Base-by-base conservation (phyloP, 371 early-diverging fungal species). In the Furculomyces boomerangus region DNA sequence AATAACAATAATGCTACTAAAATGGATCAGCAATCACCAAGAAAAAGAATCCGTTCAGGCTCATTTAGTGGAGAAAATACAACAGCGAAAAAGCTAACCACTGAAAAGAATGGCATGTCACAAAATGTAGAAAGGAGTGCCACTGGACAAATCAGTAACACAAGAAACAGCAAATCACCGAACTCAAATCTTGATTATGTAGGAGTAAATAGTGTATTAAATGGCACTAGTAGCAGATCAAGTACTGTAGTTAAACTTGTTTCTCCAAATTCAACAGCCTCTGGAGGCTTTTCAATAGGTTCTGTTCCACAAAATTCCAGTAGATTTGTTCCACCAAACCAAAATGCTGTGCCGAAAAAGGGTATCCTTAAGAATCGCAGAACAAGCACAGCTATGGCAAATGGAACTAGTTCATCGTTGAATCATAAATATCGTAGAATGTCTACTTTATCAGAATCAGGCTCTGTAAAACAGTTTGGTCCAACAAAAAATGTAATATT, bases 321-420 rank as follows among this genome's bases (percentile, higher is more conserved):
- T 10, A 54, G 20, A 26, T 40, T 47, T 27, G 30, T 47, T 20
- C 37, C 55, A 40, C 45, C 39, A 8, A 22, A 20, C 2, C 18
- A 20, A 10, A n/a, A 13, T 40, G 55, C 49, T 3, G 31, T 30
- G 3, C 55, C 55, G 3, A 45, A 47, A 41, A 54, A 54, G 32
- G 55, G 55, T 26, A 54, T 54, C n/a, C 24, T 54, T 10, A 54
- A 54, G 26, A 48, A 45, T 22, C n/a, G n/a, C n/a, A n/a, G n/a
- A n/a, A n/a, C n/a, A n/a, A n/a, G n/a, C n/a, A n/a, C n/a, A n/a
- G n/a, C n/a, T n/a, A n/a, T n/a, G n/a, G n/a, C n/a, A n/a, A n/a
- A n/a, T n/a, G n/a, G n/a, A n/a, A n/a, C n/a, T n/a, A n/a, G n/a
- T n/a, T n/a, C n/a, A n/a, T n/a, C n/a, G n/a, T n/a, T n/a, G n/a